Conservation (phyloP, 495 filamentous ascomycete genomes). For the Penicillium antarcticum region DNA sequence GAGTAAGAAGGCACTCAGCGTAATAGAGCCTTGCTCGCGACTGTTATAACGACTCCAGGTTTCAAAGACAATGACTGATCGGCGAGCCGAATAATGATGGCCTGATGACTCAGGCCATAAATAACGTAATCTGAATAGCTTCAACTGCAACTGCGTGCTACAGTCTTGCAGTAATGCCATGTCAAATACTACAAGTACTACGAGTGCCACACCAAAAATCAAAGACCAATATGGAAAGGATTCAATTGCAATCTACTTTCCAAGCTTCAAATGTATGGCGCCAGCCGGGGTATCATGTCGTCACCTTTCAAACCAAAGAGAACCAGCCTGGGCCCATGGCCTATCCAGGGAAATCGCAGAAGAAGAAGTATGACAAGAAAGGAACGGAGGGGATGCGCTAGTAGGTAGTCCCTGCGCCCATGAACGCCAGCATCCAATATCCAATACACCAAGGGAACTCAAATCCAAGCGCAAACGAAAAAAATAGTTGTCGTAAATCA, state of each 20-base stretch:
- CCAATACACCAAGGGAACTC: conserved; percentile 2
- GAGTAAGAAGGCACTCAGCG: background rate
- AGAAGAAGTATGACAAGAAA: conserved; percentile 1
- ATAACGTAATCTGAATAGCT: conserved; percentile 13
- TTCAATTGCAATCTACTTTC: conserved; percentile 7
- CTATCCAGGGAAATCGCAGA: conserved; percentile 4
- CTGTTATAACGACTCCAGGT: conserved; percentile 2
- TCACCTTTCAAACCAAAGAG: conserved; percentile 19
- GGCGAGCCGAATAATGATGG: conserved; percentile 1
- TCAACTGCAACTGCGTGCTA: background rate
- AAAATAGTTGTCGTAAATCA: conserved; percentile 16
- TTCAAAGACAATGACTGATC: conserved; percentile 13
- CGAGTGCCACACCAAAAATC: background rate
- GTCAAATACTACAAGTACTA: too few relatives aligned
- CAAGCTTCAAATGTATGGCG: conserved; percentile 6
- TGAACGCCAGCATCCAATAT: conserved; percentile 18
- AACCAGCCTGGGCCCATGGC: conserved; percentile 16
- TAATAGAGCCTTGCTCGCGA: background rate
- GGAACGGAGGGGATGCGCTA: conserved; percentile 5
- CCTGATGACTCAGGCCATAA: conserved; percentile 13
- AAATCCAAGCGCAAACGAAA: background rate
- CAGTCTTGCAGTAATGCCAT: too few relatives aligned
- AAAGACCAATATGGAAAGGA: background rate
- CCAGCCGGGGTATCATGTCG: conserved; percentile 29
- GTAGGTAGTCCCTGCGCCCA: background rate